Conservation (phyloP, 148 eudicot species). For the Rhododendron ferrugineum region DNA sequence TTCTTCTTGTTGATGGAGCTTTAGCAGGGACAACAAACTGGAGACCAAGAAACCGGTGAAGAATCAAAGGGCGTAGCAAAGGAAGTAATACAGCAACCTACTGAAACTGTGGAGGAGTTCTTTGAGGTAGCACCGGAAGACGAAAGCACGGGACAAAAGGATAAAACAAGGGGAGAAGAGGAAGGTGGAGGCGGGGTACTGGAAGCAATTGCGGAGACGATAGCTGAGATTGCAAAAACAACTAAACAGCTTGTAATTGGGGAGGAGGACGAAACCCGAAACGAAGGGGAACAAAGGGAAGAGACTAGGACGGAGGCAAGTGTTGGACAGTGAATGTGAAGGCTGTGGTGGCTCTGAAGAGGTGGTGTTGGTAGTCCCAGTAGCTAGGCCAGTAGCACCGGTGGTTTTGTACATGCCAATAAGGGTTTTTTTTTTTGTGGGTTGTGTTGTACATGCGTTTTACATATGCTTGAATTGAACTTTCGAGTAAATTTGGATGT, state of each 20-base stretch:
- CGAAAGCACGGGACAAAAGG: not conserved
- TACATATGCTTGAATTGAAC: not conserved
- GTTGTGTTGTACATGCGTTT: not conserved
- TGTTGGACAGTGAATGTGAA: not conserved
- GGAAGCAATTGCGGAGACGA: slow-evolving; percentile 44
- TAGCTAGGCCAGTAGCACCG: not conserved
- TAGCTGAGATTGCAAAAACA: slow-evolving; percentile 44
- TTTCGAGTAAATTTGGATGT: not conserved
- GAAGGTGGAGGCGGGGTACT: slow-evolving; percentile 21
- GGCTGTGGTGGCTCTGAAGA: not conserved
- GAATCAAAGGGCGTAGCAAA: not conserved
- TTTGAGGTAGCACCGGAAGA: not conserved
- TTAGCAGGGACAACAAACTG: not conserved
- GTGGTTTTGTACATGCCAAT: not conserved
- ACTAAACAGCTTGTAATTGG: slow-evolving; percentile 37
- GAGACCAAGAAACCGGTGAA: not conserved
- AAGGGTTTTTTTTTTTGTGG: not conserved
- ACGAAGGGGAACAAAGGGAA: not conserved
- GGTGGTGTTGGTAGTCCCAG: not conserved
- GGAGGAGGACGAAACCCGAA: not conserved
- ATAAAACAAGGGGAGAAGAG: not conserved
- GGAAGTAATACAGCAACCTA: not conserved
- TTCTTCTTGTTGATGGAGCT: not conserved
- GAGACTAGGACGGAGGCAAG: not conserved
- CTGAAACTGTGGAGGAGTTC: not conserved